Evolutionary conservation across 441 rosid genomes (phyloP).

Genomic region (Adansonia gregorii): DNA sequence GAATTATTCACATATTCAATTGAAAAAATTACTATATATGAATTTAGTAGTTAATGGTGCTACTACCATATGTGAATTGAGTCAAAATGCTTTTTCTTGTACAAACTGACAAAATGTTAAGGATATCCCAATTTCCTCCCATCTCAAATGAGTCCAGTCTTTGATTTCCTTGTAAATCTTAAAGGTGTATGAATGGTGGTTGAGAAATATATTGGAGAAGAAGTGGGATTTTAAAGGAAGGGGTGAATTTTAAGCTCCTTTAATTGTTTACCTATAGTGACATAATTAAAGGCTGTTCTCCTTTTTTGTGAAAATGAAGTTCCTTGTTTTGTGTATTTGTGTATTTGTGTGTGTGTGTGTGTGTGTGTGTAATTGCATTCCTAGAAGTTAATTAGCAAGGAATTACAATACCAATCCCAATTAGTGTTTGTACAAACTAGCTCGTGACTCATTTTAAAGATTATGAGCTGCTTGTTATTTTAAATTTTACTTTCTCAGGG

Average conservation of each 20-base stretch:
- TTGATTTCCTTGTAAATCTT: background rate
- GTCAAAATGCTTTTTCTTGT: background rate
- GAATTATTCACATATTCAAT: too few species aligned
- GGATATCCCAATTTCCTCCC: background rate
- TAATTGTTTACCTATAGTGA: too few species aligned
- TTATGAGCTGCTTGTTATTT: background rate
- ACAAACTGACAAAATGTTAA: too few species aligned
- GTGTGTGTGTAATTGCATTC: background rate
- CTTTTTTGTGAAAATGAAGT: background rate
- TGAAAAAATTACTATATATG: too few species aligned
- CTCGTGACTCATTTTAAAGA: background rate
- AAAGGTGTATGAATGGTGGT: background rate
- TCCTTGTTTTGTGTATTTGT: background rate
- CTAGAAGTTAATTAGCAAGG: background rate
- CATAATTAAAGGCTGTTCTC: too few species aligned
- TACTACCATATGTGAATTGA: background rate
- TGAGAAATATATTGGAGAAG: background rate
- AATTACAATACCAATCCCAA: slow-evolving; percentile 1
- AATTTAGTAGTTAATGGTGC: too few species aligned
- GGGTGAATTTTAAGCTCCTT: too few species aligned
- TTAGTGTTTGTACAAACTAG: background rate
- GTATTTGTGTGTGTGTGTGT: background rate
- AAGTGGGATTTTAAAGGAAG: background rate
- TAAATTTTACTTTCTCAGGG: background rate
- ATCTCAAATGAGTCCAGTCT: background rate